Evolutionary conservation across 164 flowering plant genomes (phyloP).

Genomic region (Kingdonia uniflora): DNA sequence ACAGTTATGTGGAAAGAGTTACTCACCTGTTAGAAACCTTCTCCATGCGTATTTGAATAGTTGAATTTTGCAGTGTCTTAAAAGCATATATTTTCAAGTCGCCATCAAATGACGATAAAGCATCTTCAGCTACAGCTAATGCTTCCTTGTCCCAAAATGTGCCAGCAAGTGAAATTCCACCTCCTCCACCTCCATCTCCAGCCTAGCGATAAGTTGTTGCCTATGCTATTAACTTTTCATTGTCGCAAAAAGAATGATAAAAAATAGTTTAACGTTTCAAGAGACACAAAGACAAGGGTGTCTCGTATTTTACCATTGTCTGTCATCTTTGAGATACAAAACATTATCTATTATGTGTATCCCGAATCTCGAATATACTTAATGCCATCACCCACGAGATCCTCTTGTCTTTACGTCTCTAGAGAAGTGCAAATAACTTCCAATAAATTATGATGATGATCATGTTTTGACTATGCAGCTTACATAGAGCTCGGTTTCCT

Average conservation of each 20-base stretch:
- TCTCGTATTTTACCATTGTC: too few relatives aligned
- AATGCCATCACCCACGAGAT: too few relatives aligned
- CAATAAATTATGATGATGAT: not conserved
- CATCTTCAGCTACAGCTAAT: constrained; percentile 56
- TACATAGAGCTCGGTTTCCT: constrained; percentile 43
- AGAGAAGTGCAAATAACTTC: not conserved
- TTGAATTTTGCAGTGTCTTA: constrained; percentile 44
- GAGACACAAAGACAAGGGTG: too few relatives aligned
- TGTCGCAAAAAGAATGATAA: too few relatives aligned
- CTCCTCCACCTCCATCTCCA: constrained; percentile 91
- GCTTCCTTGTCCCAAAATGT: constrained; percentile 80
- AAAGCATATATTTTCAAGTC: constrained; percentile 68
- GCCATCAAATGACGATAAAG: constrained; percentile 49
- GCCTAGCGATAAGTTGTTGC: constrained; percentile 24
- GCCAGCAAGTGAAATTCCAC: constrained; percentile 76
- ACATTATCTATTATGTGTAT: too few relatives aligned
- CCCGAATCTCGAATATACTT: too few relatives aligned
- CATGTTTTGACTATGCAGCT: constrained; percentile 12
- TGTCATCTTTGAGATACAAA: too few relatives aligned
- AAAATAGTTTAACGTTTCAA: too few relatives aligned
- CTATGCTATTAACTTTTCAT: not conserved
- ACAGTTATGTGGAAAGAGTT: not conserved
- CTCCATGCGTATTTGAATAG: constrained; percentile 77
- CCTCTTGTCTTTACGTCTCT: too few relatives aligned
- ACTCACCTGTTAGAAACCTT: constrained; percentile 77